Base-by-base conservation (phyloP, 345 rosid genomes). In the Carallia pectinifolia region DNA sequence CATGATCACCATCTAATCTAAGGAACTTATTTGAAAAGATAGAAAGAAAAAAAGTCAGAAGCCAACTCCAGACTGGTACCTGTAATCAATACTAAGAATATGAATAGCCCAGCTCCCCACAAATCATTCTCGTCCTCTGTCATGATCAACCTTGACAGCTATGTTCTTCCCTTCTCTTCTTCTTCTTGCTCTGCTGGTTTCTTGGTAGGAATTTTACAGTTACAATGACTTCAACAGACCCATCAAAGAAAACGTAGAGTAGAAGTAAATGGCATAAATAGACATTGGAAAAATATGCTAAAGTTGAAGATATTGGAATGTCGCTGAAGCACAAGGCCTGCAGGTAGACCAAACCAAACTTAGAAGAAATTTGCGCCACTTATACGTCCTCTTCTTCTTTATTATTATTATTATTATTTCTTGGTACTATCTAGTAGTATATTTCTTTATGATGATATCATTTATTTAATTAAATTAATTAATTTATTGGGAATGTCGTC, bases 291-390 rank as follows among this genome's bases (percentile, higher is more conserved):
- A 44, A 62, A 29, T 8, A 55, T 58, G 47, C 12, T 53, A 53
- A 58, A 68, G 50, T 23, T 68, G 68, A n/a, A 72, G 40, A 66
- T 16, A 63, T 6, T 64, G 30, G 68, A 70, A 66, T 71, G 79
- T 66, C 38, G 75, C 81, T 69, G 76, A 69, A 81, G 73, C 48
- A 58, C 47, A 62, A 40, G 54, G 68, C 73, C 77, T 61, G 76
- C 66, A 55, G 65, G 62, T 38, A 68, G 77, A 77, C 77, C 70
- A 78, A 72, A 69, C 79, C 75, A 75, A 72, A 68, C 67, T 64
- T 71, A n/a, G 38, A 67, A 65, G 73, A 60, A 74, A 62, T 58
- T 38, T 3, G 47, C 44, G 59, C 30, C 29, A 27, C 17, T 68
- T 64, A 38, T 33, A 29, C 23, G 5, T 38, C 34, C 33, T n/a